A percentile compares a stretch with the other conserved stretches of the same genome.
Conservation (phyloP, 257 asterid species). For the Coffea canephora region DNA sequence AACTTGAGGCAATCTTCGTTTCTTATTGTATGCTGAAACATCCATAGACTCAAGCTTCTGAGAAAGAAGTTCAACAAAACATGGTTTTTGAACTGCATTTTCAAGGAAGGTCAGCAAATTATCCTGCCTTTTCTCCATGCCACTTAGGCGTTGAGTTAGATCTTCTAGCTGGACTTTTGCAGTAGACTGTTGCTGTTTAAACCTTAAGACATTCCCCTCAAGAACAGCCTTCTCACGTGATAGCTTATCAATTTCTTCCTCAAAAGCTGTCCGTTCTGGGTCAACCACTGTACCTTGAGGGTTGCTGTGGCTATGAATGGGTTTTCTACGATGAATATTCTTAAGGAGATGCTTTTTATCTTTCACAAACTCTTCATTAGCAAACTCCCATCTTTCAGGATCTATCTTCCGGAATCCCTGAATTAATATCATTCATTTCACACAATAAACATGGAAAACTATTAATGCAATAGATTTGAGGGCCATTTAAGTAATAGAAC, state of each 20-base stretch:
- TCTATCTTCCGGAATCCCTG: slow-evolving; percentile 95
- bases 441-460: not conserved
- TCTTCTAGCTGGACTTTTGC: slow-evolving; percentile 59
- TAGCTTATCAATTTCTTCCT: slow-evolving; percentile 87
- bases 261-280: slow-evolving; percentile 74
- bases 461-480: not conserved
- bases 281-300: slow-evolving; percentile 69
- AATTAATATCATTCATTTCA: slow-evolving; percentile 3
- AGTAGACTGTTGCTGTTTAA: slow-evolving; percentile 60
- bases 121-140: slow-evolving; percentile 77
- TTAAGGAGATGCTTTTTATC: slow-evolving; percentile 87
- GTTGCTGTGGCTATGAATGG: slow-evolving; percentile 94
- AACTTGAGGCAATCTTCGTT: slow-evolving; percentile 72
- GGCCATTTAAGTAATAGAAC: not conserved
- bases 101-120: slow-evolving; percentile 50
- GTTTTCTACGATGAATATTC: slow-evolving; percentile 88
- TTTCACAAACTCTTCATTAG: slow-evolving; percentile 83
- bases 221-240: slow-evolving; percentile 67
- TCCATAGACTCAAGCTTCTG: slow-evolving; percentile 83
- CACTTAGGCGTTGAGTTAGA: slow-evolving; percentile 49
- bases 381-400: slow-evolving; percentile 95
- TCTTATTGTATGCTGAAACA: slow-evolving; percentile 72
- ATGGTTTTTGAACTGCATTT: slow-evolving; percentile 61
- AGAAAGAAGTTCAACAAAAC: slow-evolving; percentile 59
- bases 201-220: slow-evolving; percentile 44